Evolutionary conservation across 169 alveolate genomes (phyloP), one percentile per base, ranked within the genome.

Genomic region (Plasmodium coatneyi): DNA sequence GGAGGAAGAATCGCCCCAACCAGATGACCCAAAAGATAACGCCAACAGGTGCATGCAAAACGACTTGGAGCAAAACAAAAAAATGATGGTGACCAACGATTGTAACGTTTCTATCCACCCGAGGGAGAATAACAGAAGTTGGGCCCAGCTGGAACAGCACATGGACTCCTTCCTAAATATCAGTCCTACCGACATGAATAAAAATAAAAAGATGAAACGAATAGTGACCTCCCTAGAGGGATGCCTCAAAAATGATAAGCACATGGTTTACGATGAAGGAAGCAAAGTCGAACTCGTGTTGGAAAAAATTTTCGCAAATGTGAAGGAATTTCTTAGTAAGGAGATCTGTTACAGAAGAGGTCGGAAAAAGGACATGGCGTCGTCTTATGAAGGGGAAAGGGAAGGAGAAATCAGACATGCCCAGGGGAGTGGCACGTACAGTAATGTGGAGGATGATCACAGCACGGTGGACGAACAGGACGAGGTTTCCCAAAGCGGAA

Each of bases 311-410:
- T 89, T 79, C 9, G 28, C 82, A 16, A 89, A 89, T 66, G 30
- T 30, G 22, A 70, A 89, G 32, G 72, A 79, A 9, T 79, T 25
- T 49, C 49, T 80, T n/a, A 89, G 52, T 30, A 89, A 19, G 34
- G 94, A 89, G 71, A 89, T 89, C 28, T 78, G 83, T 79, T 89
- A 89, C 52, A 30, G 94, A 12, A 79, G 49, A 52, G 36, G 43
- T 54, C 80, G 43, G 36, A 25, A 78, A 89, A 32, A 43, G 0
- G 46, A 39, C 25, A 74, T 30, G 60, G 54, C 3, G 54, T 74
- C 12, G 22, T 74, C 46, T 34, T 14, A 1, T 32, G 28, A 30
- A 43, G 46, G 30, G 43, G 60, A 74, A 74, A 32, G 54, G 30
- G 32, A 1, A 32, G 46, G 16, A 14, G 25, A 74, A 16, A 32